Conservation (phyloP, 2,329 filamentous ascomycete species). For the Pseudogymnoascus sp. region DNA sequence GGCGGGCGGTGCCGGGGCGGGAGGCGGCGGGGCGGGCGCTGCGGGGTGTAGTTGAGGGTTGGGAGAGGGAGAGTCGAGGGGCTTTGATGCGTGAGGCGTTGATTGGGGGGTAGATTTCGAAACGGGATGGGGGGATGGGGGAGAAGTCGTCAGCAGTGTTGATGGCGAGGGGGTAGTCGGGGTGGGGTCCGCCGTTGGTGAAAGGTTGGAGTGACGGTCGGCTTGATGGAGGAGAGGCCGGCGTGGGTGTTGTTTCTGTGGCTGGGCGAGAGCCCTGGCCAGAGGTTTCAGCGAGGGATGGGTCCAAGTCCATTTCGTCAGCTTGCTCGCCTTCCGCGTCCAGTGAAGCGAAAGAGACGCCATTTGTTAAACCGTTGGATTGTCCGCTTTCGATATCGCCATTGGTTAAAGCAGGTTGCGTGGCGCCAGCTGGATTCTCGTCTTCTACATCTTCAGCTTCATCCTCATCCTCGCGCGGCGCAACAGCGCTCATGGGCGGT, state of each 20-base stretch:
- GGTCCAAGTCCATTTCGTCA: background rate
- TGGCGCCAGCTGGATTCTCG: constrained; percentile 14
- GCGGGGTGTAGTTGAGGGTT: constrained; percentile 17
- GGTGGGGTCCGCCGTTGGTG: background rate
- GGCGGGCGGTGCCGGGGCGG: constrained; percentile 30
- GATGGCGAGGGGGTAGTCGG: background rate
- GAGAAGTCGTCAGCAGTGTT: background rate
- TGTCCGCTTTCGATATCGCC: constrained; percentile 3
- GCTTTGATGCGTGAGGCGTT: constrained; percentile 42
- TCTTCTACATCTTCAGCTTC: constrained; percentile 53
- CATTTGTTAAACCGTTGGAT: background rate
- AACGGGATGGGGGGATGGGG: constrained; percentile 62
- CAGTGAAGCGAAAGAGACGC: background rate
- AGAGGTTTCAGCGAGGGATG: background rate
- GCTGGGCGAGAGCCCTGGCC: background rate
- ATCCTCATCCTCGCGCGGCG: constrained; percentile 69
- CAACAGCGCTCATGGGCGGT: constrained; percentile 76
- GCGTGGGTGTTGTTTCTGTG: background rate
- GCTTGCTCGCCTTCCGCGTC: background rate
- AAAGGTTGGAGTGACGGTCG: background rate
- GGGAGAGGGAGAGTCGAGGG: constrained; percentile 22
- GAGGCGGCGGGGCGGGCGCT: constrained; percentile 17
- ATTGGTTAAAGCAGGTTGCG: constrained; percentile 16
- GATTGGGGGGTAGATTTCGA: constrained; percentile 70
- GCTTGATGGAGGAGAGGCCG: background rate